A percentile compares a stretch with the other conserved stretches of the same genome.
Conservation (phyloP, 2,329 filamentous ascomycete genomes). For the Hypoxylon sp. region DNA sequence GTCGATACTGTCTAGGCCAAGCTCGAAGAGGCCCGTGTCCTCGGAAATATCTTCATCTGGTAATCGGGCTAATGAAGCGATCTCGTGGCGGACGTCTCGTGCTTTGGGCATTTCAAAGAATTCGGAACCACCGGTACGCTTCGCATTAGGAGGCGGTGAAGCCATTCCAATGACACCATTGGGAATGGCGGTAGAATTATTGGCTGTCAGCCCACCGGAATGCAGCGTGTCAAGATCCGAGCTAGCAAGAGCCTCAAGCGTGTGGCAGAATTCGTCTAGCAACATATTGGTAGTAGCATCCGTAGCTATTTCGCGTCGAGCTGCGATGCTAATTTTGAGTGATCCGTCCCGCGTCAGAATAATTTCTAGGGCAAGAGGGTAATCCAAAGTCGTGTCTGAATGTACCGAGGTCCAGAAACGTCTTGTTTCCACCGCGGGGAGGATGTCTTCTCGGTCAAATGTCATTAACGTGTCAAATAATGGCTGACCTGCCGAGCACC, state of each 20-base stretch:
- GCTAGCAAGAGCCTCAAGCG: constrained; percentile 45
- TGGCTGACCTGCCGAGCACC: constrained; percentile 70
- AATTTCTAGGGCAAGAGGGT: constrained; percentile 82
- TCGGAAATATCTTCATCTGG: constrained; percentile 64
- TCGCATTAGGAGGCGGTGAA: neutral
- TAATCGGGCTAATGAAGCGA: constrained; percentile 71
- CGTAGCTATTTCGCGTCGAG: constrained; percentile 59
- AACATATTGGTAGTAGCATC: constrained; percentile 49
- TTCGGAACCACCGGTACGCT: neutral
- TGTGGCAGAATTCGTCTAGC: constrained; percentile 55
- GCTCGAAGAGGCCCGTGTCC: constrained; percentile 76
- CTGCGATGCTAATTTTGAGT: constrained; percentile 70
- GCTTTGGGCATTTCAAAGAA: constrained; percentile 72
- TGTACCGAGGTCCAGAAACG: constrained; percentile 67
- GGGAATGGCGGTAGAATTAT: neutral
- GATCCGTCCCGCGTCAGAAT: constrained; percentile 61
- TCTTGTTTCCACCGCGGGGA: constrained; percentile 43
- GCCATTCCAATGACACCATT: neutral
- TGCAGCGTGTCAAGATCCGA: constrained; percentile 16
- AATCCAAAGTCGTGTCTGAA: constrained; percentile 68
- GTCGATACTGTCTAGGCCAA: constrained; percentile 93
- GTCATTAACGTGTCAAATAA: constrained; percentile 87
- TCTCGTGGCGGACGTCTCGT: constrained; percentile 66
- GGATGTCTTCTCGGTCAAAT: constrained; percentile 70
- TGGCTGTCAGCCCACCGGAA: neutral